A percentile compares a stretch with the other conserved stretches of the same genome.
Conservation (phyloP, 805 yeast species). For the Yamadazyma scolyti region DNA sequence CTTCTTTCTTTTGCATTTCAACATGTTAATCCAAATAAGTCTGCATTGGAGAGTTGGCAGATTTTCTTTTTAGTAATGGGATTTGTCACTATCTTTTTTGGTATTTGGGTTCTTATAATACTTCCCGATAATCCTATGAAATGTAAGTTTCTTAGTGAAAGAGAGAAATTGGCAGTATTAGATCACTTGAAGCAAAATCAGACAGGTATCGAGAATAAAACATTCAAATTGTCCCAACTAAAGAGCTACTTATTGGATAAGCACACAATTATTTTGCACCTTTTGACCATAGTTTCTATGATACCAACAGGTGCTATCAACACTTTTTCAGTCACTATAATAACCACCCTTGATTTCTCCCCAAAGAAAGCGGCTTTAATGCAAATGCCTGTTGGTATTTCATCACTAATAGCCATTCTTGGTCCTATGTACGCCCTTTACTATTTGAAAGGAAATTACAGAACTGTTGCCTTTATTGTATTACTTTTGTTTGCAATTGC, state of each 20-base stretch:
- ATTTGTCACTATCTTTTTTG: conserved; percentile 47
- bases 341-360: conserved; percentile 49
- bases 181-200: conserved; percentile 46
- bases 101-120: conserved; percentile 37
- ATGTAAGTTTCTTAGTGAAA: conserved; percentile 34
- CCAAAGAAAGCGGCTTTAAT: conserved; percentile 42
- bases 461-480: conserved; percentile 24
- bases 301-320: conserved; percentile 51
- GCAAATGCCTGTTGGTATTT: conserved; percentile 58
- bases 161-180: conserved; percentile 40
- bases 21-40: conserved; percentile 35
- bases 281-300: conserved; percentile 44
- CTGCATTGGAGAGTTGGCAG: conserved; percentile 51
- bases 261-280: conserved; percentile 47
- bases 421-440: conserved; percentile 29
- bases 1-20: conserved; percentile 49
- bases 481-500: conserved; percentile 32
- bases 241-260: conserved; percentile 36
- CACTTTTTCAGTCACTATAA: conserved; percentile 50
- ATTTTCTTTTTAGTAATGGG: conserved; percentile 58
- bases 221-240: conserved; percentile 43
- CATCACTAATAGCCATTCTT: conserved; percentile 32
- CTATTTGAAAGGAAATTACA: conserved; percentile 16
- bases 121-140: conserved; percentile 49
- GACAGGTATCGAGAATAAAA: conserved; percentile 49